Evolutionary conservation across 140 eudicot species (phyloP).

Genomic region (Eryngium alpinum): DNA sequence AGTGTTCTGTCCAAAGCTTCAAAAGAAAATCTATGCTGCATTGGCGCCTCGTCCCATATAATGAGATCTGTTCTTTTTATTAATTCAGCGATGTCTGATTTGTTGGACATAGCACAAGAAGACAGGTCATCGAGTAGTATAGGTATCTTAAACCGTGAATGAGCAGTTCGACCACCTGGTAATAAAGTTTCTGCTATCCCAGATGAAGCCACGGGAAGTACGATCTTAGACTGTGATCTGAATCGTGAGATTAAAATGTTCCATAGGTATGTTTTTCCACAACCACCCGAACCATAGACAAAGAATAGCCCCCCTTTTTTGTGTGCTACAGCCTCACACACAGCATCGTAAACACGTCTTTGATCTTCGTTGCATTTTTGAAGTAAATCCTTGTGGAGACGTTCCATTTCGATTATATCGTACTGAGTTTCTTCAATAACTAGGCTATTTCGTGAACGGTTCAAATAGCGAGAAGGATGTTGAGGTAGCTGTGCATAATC

Average conservation of each 20-base stretch:
- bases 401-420: not conserved
- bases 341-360: not conserved
- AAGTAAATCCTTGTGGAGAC: no score
- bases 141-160: not conserved
- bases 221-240: not conserved
- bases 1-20: not conserved
- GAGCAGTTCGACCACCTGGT: not conserved
- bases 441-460: not conserved
- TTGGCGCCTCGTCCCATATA: no score
- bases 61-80: no score
- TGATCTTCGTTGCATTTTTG: not conserved
- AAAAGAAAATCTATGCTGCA: not conserved
- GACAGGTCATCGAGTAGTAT: not conserved
- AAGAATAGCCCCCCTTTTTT: not conserved
- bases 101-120: not conserved
- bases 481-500: not conserved
- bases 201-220: not conserved
- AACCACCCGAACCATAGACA: no score
- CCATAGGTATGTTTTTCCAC: not conserved
- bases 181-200: not conserved
- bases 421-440: not conserved
- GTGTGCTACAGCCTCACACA: not conserved
- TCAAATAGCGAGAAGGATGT: not conserved
- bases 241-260: not conserved
- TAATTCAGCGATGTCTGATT: no score